These are phyloP conservation scores for Lepidium campestre DNA, from an alignment of 441 rosid species.

Conservation along the genomic window DNA sequence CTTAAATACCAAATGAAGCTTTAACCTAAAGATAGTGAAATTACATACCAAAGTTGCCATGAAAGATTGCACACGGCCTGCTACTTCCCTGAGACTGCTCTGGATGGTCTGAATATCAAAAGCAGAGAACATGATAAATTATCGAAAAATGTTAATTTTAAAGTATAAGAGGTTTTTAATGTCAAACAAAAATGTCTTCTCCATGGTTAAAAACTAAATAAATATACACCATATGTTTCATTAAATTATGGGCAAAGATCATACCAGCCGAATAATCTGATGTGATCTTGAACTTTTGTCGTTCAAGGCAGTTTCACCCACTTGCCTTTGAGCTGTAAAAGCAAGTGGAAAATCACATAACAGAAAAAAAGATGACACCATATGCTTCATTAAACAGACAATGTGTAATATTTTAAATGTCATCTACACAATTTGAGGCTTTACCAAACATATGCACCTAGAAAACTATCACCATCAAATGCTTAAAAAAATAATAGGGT, in stretches of 20 bases:
- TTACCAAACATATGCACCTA: background rate
- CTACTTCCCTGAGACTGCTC: conserved; percentile 69
- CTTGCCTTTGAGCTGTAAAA: conserved; percentile 82
- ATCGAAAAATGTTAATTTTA: background rate
- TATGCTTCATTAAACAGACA: background rate
- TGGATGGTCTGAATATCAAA: conserved; percentile 55
- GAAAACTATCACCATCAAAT: background rate
- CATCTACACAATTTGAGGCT: background rate
- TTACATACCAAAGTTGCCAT: conserved; percentile 77
- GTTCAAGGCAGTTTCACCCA: conserved; percentile 84
- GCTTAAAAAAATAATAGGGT: background rate
- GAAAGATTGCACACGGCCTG: conserved; percentile 69
- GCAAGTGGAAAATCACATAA: conserved; percentile 6
- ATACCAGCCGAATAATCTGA: conserved; percentile 91
- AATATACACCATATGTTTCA: background rate
- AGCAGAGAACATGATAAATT: conserved; percentile 19
- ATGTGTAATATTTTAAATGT: background rate
- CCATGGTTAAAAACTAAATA: background rate
- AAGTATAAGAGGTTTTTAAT: background rate
- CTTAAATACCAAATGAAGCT: conserved; percentile 1
- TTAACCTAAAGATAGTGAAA: conserved; percentile 12
- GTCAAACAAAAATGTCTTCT: background rate
- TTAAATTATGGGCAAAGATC: conserved; percentile 10
- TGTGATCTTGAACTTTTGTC: conserved; percentile 95
- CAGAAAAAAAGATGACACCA: conserved; percentile 1